Percentiles rank a stretch among this genome's conserved stretches.
Conservation (phyloP, 768 basidiomycete genomes). For the Phanerochaete carnosa region DNA sequence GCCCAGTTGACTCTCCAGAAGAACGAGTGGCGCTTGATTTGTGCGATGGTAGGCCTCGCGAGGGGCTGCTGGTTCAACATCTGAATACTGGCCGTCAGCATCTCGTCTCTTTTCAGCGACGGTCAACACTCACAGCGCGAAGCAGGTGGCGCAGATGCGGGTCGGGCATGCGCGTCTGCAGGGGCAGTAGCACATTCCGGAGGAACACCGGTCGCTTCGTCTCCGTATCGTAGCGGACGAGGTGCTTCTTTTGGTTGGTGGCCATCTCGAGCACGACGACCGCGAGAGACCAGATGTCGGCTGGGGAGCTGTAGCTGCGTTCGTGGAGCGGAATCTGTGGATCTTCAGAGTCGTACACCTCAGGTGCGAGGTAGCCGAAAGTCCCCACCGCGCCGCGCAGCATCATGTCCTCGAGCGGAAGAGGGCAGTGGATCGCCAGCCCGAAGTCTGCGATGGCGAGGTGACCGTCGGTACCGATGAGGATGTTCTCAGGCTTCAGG, state of each 20-base stretch:
- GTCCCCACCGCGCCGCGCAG: conserved; percentile 27
- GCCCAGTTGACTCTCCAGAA: neutral
- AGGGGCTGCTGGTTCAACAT: neutral
- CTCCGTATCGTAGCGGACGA: neutral
- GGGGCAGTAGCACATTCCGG: neutral
- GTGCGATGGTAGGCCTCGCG: neutral
- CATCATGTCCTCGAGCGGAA: neutral
- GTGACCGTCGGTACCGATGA: conserved; percentile 34
- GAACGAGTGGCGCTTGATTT: conserved; percentile 2
- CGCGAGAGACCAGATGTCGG: conserved; percentile 49
- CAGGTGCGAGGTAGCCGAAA: conserved; percentile 44
- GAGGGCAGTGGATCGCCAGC: conserved; percentile 17
- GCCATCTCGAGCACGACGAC: conserved; percentile 45
- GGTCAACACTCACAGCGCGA: neutral
- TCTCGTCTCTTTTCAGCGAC: neutral
- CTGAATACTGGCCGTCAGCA: neutral
- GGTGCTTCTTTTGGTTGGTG: neutral
- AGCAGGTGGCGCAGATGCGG: neutral
- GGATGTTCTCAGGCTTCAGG: conserved; percentile 49
- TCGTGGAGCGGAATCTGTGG: conserved; percentile 4
- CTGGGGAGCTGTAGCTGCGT: conserved; percentile 35
- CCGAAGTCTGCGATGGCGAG: conserved; percentile 44
- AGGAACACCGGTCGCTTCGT: neutral
- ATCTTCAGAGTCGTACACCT: conserved; percentile 32
- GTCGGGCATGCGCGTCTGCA: neutral